These are phyloP conservation scores for Sarocladiaceae sp. DNA, from an alignment of 2,329 filamentous ascomycete species.

Conservation along the genomic window DNA sequence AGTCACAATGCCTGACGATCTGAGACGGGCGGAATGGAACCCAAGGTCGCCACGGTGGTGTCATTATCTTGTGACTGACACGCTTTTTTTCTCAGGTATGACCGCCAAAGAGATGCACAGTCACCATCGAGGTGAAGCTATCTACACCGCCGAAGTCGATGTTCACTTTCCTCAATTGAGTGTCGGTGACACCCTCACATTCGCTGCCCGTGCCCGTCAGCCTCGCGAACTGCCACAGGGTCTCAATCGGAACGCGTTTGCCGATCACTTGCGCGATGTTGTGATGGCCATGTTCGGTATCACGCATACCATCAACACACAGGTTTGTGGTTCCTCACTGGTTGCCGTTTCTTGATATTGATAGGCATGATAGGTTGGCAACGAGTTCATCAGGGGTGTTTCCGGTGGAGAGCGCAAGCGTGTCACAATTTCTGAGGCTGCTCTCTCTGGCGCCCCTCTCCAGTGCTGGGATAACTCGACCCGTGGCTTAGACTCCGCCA, in stretches of 20 bases:
- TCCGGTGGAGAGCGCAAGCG: constrained; percentile 70
- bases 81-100: constrained; percentile 45
- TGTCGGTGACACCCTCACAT: constrained; percentile 75
- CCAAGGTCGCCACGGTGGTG: no score
- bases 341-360: neutral
- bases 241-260: constrained; percentile 48
- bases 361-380: neutral
- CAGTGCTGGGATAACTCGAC: constrained; percentile 71
- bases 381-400: constrained; percentile 44
- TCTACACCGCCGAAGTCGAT: constrained; percentile 83
- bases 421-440: constrained; percentile 59
- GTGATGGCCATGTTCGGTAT: constrained; percentile 75
- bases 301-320: constrained; percentile 67
- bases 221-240: constrained; percentile 58
- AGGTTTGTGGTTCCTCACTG: constrained; percentile 46
- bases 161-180: constrained; percentile 75
- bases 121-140: constrained; percentile 76
- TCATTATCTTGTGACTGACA: no score
- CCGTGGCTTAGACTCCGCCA: constrained; percentile 69
- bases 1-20: neutral
- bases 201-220: constrained; percentile 67
- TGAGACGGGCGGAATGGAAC: no score
- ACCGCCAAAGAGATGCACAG: constrained; percentile 71
- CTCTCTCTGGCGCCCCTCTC: constrained; percentile 52
- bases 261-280: constrained; percentile 63